These are phyloP conservation scores for Gypsophila paniculata DNA, from an alignment of 179 eudicot species.

Conservation along the genomic window DNA sequence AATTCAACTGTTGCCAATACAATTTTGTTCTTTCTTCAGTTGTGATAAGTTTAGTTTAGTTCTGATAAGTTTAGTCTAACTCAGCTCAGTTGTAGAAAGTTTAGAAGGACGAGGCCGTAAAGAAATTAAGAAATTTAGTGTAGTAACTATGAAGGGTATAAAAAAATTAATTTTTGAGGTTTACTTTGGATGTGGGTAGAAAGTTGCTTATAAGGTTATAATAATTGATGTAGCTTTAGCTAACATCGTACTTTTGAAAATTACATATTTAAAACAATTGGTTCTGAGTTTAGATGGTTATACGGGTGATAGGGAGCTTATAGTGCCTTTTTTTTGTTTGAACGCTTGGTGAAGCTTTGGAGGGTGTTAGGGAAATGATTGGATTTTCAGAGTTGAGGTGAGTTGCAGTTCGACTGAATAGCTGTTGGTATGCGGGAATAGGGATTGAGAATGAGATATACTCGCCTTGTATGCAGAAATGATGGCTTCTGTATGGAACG, in stretches of 20 bases:
- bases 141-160: background rate
- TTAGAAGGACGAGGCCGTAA: background rate
- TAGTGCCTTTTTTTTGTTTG: background rate
- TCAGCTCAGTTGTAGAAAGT: no score
- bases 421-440: background rate
- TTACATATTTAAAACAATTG: background rate
- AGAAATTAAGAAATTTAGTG: conserved; percentile 5
- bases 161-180: conserved; percentile 1
- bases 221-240: background rate
- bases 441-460: background rate
- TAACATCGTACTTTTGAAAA: background rate
- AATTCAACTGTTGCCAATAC: no score
- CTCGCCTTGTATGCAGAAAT: background rate
- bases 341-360: conserved; percentile 3
- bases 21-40: no score
- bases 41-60: no score
- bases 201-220: background rate
- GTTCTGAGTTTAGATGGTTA: background rate
- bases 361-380: background rate
- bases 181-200: background rate
- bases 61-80: no score
- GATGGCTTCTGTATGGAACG: background rate
- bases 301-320: background rate
- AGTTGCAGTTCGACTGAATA: background rate
- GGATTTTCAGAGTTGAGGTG: background rate